These are phyloP conservation scores for Kurtzmaniella quercitrusa DNA, from an alignment of 1,139 yeast species.

Conservation along the genomic window DNA sequence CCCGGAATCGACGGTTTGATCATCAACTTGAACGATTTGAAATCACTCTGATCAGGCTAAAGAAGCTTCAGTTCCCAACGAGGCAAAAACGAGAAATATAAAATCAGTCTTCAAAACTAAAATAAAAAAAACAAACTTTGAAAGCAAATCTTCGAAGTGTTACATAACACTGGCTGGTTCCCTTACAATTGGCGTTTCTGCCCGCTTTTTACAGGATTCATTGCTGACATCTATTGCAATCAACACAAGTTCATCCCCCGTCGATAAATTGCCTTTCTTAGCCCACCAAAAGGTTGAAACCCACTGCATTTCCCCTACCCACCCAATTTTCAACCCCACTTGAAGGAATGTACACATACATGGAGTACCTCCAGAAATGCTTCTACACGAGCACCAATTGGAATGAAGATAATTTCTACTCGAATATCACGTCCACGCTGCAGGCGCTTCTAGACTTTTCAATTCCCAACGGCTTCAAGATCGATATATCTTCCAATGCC, in stretches of 20 bases:
- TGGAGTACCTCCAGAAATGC: constrained; percentile 77
- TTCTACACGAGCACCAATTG: constrained; percentile 68
- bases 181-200: too few species aligned
- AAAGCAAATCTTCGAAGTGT: background rate
- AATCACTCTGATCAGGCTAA: constrained; percentile 12
- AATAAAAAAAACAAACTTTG: background rate
- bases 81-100: background rate
- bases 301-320: background rate
- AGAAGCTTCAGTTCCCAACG: background rate
- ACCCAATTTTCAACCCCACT: background rate
- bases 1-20: constrained; percentile 41
- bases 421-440: constrained; percentile 67
- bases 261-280: background rate
- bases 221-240: too few species aligned
- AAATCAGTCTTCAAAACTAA: background rate
- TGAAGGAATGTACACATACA: constrained; percentile 62
- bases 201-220: too few species aligned
- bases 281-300: too few species aligned
- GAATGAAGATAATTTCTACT: constrained; percentile 75
- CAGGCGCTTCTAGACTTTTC: constrained; percentile 68
- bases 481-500: constrained; percentile 70
- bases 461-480: constrained; percentile 63
- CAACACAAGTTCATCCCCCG: background rate
- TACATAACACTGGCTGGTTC: background rate
- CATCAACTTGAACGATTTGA: constrained; percentile 34